A percentile compares a stretch with the other conserved stretches of the same genome.
phyloP scores from a whole-genome alignment of 2,329 filamentous ascomycete species.

The Trichoderma lentiforme region DNA sequence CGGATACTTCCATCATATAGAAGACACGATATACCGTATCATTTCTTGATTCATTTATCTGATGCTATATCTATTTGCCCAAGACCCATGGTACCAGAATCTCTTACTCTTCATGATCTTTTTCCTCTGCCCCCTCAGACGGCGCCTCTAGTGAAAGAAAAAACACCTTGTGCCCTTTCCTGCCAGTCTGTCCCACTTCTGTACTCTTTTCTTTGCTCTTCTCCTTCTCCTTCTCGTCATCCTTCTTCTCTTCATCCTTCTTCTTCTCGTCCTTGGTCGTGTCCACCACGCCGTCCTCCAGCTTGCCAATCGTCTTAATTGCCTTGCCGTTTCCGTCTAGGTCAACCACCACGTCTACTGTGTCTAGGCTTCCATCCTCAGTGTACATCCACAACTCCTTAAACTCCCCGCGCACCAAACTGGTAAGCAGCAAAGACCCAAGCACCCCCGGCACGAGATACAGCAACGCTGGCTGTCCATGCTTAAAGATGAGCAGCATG shows the following conservation, averaged over 20 bases:
- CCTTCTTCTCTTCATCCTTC: conserved; percentile 21
- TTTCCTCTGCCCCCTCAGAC: conserved; percentile 15
- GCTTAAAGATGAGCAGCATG: conserved; percentile 73
- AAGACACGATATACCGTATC: not conserved
- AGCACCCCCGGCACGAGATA: conserved; percentile 90
- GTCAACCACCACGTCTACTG: conserved; percentile 53
- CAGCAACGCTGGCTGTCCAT: conserved; percentile 84
- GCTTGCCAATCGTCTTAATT: conserved; percentile 38
- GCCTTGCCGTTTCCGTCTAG: conserved; percentile 48
- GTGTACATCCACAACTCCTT: conserved; percentile 76
- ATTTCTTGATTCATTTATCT: not conserved
- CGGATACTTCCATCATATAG: not conserved
- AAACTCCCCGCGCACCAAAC: conserved; percentile 66
- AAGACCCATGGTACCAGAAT: not conserved
- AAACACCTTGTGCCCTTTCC: conserved; percentile 32
- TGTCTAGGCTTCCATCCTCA: conserved; percentile 63
- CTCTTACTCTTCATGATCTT: not conserved
- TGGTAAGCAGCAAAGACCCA: conserved; percentile 70
- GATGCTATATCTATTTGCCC: not conserved
- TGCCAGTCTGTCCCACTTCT: conserved; percentile 16
- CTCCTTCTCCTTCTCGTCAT: conserved; percentile 20
- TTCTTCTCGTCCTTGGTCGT: conserved; percentile 32
- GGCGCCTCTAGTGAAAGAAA: conserved; percentile 34
- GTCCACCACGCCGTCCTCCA: conserved; percentile 38
- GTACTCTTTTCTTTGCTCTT: conserved; percentile 18